Percentiles rank a stretch among this genome's conserved stretches.
These are phyloP conservation scores for Camillea tinctor DNA, from an alignment of 2,329 filamentous ascomycete species.

Conservation along the genomic window DNA sequence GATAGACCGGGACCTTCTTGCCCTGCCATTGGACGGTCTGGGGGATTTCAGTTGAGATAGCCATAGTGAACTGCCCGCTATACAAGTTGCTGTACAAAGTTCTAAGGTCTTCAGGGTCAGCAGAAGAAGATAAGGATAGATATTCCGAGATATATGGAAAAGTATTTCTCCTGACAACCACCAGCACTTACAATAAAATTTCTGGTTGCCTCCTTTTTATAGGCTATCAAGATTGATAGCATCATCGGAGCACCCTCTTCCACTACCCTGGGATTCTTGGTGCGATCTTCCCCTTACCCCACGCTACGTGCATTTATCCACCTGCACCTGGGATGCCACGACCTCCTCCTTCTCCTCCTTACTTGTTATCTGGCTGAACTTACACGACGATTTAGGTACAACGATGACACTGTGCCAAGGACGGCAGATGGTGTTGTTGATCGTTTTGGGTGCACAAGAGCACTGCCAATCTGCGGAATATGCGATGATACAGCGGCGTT, in stretches of 20 bases:
- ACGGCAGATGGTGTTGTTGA: slow-evolving; percentile 16
- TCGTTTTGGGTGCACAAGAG: not conserved
- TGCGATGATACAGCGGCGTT: not conserved
- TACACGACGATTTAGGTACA: slow-evolving; percentile 8
- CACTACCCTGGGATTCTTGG: slow-evolving; percentile 16
- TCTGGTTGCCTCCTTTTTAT: slow-evolving; percentile 16
- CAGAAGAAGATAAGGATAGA: not conserved
- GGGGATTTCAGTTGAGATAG: slow-evolving; percentile 38
- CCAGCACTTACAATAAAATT: slow-evolving; percentile 5
- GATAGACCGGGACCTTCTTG: slow-evolving; percentile 48
- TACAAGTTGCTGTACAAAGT: slow-evolving; percentile 2
- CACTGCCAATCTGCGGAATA: not conserved
- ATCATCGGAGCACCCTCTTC: slow-evolving; percentile 22
- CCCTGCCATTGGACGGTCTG: slow-evolving; percentile 50
- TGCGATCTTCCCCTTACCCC: slow-evolving; percentile 22
- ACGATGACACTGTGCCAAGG: slow-evolving; percentile 17
- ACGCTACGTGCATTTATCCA: slow-evolving; percentile 20
- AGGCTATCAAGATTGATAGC: slow-evolving; percentile 10
- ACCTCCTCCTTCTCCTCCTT: slow-evolving; percentile 4
- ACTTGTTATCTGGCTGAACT: slow-evolving; percentile 8
- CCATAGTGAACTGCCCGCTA: slow-evolving; percentile 32
- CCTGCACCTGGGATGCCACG: slow-evolving; percentile 16
- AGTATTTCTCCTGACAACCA: not conserved
- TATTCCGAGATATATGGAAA: not conserved
- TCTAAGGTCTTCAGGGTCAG: slow-evolving; percentile 2